Evolutionary conservation across 129 eudicot species (phyloP), one percentile per base, ranked within the genome.

Genomic region (Flaveria ramosissima): DNA sequence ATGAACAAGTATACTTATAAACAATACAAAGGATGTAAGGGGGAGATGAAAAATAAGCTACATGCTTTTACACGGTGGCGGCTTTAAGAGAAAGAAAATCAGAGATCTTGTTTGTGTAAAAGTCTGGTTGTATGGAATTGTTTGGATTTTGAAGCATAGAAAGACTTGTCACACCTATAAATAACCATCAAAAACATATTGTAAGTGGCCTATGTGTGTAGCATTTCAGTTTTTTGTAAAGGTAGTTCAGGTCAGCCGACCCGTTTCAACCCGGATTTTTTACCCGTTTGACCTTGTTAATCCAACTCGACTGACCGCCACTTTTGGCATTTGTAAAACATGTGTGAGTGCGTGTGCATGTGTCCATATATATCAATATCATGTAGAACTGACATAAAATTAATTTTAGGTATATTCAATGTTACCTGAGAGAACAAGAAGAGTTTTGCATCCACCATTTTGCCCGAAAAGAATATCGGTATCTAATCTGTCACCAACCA

Each of bases 401-500:
- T 41, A 16, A 53, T 12, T 2, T 36, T 73, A 66, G 36, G 55
- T 5, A 53, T 32, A 36, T 23, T 12, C 4, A 20, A 3, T 39
- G 14, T 55, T 79, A 89, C 99, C 99, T 81, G 99, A 95, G 76
- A 95, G 97, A 79, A 95, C 99, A 43, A 95, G 97, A 65, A 95
- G 99, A 55, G 97, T 95, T 86, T 92, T 95, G 89, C 99, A 95
- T 39, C 99, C 99, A 23, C 99, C 99, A 32, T 95, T 95, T 80
- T 95, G 96, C 59, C 99, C 99, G 6, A 95, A 95, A 64, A 95
- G 92, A 63, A 95, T 92, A 85, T 95, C 99, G 0, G 99, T 95
- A 53, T 95, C 99, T 82, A 95, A 78, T 88, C 99, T 88, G 84
- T 95, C 99, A 63, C 99, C 99, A 43, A 95, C 99, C 99, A 95